A percentile compares a stretch with the other conserved stretches of the same genome.
Conservation (phyloP, 2,329 filamentous ascomycete species). For the Tolypocladium nubicola region DNA sequence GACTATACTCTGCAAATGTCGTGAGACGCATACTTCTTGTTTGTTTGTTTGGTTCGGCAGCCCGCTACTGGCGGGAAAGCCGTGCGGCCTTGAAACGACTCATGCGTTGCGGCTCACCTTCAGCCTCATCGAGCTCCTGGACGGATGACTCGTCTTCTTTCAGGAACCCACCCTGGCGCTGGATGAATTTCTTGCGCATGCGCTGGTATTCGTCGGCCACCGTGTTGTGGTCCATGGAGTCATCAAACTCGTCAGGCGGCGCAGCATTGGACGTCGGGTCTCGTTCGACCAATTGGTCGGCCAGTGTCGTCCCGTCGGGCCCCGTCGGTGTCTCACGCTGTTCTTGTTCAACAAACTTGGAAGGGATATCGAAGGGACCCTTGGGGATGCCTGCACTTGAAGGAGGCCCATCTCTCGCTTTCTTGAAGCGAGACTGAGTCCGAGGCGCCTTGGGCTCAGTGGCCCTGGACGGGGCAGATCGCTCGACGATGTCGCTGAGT, state of each 20-base stretch:
- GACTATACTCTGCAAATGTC: constrained; percentile 6
- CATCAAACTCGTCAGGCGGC: constrained; percentile 58
- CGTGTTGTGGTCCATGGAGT: constrained; percentile 60
- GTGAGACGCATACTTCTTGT: neutral
- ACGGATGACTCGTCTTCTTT: constrained; percentile 58
- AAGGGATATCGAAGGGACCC: constrained; percentile 33
- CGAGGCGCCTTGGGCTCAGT: constrained; percentile 20
- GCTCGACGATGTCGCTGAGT: constrained; percentile 43
- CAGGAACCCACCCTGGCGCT: constrained; percentile 72
- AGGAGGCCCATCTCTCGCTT: constrained; percentile 17
- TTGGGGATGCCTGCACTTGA: constrained; percentile 16
- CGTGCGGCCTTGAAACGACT: constrained; percentile 67
- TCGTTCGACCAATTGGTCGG: constrained; percentile 48
- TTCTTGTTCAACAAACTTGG: constrained; percentile 26
- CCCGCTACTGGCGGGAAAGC: constrained; percentile 39
- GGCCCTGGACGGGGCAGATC: constrained; percentile 17
- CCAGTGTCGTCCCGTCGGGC: constrained; percentile 44
- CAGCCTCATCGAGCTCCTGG: constrained; percentile 56
- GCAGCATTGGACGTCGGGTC: constrained; percentile 20
- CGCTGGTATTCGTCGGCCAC: constrained; percentile 76
- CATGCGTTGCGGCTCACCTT: constrained; percentile 51
- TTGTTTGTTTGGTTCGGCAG: constrained; percentile 2
- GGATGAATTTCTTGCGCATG: constrained; percentile 72
- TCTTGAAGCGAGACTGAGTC: constrained; percentile 43
- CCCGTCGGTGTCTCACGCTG: constrained; percentile 32